Evolutionary conservation across 1,284 basidiomycete genomes (phyloP).

Genomic region (Takashimella tepidaria): DNA sequence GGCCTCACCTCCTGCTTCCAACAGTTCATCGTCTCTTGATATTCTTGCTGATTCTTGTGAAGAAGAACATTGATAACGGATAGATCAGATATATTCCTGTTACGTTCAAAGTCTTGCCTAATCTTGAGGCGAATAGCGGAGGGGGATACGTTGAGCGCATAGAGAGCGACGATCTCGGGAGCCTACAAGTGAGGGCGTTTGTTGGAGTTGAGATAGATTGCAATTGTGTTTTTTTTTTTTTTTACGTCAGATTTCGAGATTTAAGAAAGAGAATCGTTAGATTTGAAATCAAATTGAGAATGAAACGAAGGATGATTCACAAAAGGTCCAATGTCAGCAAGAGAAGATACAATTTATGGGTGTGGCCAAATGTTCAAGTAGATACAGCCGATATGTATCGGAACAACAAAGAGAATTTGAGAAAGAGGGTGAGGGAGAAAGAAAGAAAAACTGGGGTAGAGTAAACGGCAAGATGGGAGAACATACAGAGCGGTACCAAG

Average conservation of each 20-base stretch:
- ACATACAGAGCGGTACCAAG: conserved; percentile 84
- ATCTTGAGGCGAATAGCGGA: conserved; percentile 77
- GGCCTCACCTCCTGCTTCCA: conserved; percentile 76
- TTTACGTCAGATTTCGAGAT: not conserved
- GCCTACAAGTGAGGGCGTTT: conserved; percentile 54
- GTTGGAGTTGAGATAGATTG: not conserved
- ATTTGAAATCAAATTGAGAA: not conserved
- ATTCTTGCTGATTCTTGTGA: conserved; percentile 80
- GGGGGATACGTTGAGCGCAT: conserved; percentile 77
- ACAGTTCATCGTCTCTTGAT: conserved; percentile 89
- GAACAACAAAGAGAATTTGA: not conserved
- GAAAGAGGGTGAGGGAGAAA: not conserved
- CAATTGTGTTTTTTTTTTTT: not conserved
- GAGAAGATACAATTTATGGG: too few relatives aligned
- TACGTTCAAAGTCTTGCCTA: conserved; percentile 80
- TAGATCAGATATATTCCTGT: conserved; percentile 75
- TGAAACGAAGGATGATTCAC: not conserved
- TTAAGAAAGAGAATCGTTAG: not conserved
- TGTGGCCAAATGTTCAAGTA: not conserved
- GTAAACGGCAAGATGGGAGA: too few relatives aligned
- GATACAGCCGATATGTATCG: not conserved
- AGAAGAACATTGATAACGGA: conserved; percentile 82
- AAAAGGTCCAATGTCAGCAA: too few relatives aligned
- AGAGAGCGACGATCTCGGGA: conserved; percentile 80
- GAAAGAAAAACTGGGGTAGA: conserved; percentile 8